Evolutionary conservation across 139 green algal genomes (phyloP).

Genomic region (Tetradesmus obliquus): DNA sequence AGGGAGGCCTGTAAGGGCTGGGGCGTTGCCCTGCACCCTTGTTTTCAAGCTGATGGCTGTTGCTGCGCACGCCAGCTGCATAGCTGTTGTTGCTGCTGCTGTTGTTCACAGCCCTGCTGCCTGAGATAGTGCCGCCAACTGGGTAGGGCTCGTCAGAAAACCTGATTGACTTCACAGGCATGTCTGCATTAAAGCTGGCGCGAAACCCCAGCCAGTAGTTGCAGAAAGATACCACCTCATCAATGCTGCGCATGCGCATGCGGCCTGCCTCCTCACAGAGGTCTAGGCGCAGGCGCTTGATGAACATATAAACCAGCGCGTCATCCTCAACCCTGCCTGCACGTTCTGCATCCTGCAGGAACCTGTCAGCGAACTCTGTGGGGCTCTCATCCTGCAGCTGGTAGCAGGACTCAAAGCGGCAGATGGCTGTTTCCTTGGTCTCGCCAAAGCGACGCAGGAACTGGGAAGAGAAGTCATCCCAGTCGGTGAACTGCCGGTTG

Average conservation of each 20-base stretch:
- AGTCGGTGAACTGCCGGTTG: no score
- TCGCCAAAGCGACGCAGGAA: neutral
- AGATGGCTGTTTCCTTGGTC: neutral
- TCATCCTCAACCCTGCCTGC: neutral
- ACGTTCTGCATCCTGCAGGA: neutral
- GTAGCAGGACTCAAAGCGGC: neutral
- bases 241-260: neutral
- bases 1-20: no score
- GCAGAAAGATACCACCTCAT: constrained; percentile 13
- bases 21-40: no score
- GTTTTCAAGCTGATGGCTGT: no score
- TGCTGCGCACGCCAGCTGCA: no score
- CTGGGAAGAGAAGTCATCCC: neutral
- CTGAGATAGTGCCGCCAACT: no score
- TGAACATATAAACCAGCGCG: neutral
- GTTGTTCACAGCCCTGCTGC: no score
- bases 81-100: no score
- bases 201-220: constrained; percentile 15
- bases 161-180: no score
- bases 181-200: no score
- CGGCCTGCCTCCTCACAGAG: neutral
- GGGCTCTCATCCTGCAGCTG: neutral
- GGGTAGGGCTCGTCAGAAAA: no score
- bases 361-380: neutral
- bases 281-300: neutral